Conservation (phyloP, 129 eudicot genomes). For the Heracleum sosnowskyi region DNA sequence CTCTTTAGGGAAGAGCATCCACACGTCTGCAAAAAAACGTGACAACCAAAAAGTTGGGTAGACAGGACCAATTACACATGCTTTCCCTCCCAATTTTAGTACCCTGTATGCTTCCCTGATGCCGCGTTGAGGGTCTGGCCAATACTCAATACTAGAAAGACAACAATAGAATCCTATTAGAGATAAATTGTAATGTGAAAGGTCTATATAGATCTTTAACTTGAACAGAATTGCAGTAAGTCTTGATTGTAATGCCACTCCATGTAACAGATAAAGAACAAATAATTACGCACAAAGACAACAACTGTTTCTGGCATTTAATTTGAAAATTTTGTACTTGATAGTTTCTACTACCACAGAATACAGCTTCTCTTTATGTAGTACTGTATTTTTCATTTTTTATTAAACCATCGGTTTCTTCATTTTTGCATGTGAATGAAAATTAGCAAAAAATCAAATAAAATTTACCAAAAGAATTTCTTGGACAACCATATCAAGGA, state of each 20-base stretch:
- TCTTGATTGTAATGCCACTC: not conserved
- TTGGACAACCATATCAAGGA: not conserved
- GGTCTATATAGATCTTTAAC: not conserved
- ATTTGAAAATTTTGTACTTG: not conserved
- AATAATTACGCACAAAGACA: not conserved
- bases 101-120: constrained; percentile 97
- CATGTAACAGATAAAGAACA: not conserved
- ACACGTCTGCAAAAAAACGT: constrained; percentile 89
- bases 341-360: not conserved
- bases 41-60: constrained; percentile 88
- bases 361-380: not conserved
- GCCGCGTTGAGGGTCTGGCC: constrained; percentile 99
- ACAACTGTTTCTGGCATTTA: not conserved
- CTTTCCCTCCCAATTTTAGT: constrained; percentile 78
- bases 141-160: constrained; percentile 78
- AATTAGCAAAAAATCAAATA: not conserved
- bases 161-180: not conserved
- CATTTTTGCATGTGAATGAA: not conserved
- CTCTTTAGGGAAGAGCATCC: constrained; percentile 98
- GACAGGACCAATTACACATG: constrained; percentile 90
- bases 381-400: not conserved
- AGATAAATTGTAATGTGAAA: not conserved
- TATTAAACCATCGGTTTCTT: not conserved
- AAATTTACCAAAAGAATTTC: not conserved
- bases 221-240: not conserved